A percentile compares a stretch with the other conserved stretches of the same genome.
These are phyloP conservation scores for Plasmodium inui DNA, from an alignment of 169 alveolate genomes.

Conservation along the genomic window DNA sequence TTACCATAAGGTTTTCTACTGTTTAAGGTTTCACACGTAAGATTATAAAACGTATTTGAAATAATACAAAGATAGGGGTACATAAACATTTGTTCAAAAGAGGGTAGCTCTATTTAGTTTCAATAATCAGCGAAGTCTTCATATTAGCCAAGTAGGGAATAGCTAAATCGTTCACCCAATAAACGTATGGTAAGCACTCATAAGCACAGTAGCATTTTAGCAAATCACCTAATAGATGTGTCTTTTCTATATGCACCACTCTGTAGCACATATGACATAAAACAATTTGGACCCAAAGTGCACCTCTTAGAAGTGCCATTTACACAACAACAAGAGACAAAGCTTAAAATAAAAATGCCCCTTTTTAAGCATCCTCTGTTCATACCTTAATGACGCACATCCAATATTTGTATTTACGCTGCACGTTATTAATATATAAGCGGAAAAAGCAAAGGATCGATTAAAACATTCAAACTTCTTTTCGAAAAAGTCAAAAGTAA, in stretches of 20 bases:
- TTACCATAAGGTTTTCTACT: background rate
- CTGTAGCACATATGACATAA: background rate
- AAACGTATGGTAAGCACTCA: background rate
- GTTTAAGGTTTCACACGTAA: background rate
- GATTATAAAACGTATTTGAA: background rate
- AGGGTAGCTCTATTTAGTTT: background rate
- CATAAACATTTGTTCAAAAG: background rate
- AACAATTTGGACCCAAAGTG: background rate
- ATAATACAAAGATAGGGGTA: background rate
- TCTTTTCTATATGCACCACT: background rate
- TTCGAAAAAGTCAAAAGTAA: background rate
- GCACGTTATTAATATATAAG: background rate
- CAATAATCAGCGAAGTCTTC: background rate
- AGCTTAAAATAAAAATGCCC: background rate
- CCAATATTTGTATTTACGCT: background rate
- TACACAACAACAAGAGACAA: background rate
- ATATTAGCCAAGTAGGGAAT: background rate
- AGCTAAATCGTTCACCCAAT: background rate
- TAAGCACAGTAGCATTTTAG: background rate
- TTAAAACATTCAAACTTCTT: background rate
- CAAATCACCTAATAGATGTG: background rate
- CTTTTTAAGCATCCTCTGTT: background rate
- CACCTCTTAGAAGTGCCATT: background rate
- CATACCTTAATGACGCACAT: background rate
- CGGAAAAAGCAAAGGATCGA: background rate